phyloP scores from a whole-genome alignment of 345 rosid genomes.

The Gossypium rotundifolium region DNA sequence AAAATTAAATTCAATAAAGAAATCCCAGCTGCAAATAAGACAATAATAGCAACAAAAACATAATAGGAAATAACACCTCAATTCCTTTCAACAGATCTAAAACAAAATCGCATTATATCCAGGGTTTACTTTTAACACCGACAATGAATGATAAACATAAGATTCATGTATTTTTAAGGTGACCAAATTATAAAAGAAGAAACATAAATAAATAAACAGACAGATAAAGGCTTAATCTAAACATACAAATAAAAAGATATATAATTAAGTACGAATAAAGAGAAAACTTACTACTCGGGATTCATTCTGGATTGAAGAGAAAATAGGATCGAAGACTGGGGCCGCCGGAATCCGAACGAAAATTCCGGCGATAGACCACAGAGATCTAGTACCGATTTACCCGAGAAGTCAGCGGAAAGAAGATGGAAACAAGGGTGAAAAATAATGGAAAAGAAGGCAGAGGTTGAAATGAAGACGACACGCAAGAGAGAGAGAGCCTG shows the following conservation, averaged over 20 bases:
- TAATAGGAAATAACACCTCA: neutral
- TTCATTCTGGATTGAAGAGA: slow-evolving; percentile 32
- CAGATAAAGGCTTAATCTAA: neutral
- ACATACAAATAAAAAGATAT: neutral
- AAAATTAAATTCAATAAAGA: neutral
- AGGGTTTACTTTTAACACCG: neutral
- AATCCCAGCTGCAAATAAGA: neutral
- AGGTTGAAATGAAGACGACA: neutral
- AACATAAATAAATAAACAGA: neutral
- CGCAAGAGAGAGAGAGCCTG: neutral
- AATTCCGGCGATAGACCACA: slow-evolving; percentile 5
- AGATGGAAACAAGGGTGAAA: neutral
- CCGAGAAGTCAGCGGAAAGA: slow-evolving; percentile 15
- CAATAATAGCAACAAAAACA: neutral
- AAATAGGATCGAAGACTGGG: slow-evolving; percentile 1
- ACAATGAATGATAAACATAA: neutral
- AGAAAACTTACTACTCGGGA: slow-evolving; percentile 52
- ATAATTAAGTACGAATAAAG: neutral
- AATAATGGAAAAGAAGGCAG: neutral
- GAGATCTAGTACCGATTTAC: slow-evolving; percentile 15
- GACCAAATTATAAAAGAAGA: neutral
- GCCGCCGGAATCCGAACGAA: slow-evolving; percentile 5
- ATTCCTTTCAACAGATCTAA: neutral
- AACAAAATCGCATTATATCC: neutral
- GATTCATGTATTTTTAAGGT: neutral